phyloP scores from a whole-genome alignment of 805 yeast species.

The Pichia phayaonensis region DNA sequence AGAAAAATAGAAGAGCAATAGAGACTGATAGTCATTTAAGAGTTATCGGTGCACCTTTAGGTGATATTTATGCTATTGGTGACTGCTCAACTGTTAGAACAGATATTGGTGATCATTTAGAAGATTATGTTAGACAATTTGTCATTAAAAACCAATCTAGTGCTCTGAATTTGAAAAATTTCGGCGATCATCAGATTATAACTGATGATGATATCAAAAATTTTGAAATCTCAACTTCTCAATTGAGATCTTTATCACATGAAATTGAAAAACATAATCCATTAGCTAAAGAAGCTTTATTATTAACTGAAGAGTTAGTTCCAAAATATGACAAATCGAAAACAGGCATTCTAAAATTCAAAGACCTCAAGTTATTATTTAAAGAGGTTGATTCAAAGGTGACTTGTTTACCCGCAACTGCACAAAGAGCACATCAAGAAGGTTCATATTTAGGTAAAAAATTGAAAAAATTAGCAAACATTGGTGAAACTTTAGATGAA shows the following conservation, averaged over 20 bases:
- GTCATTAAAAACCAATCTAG: conserved; percentile 73
- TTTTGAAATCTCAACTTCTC: conserved; percentile 38
- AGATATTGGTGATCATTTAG: conserved; percentile 67
- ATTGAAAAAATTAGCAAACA: conserved; percentile 54
- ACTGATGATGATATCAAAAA: conserved; percentile 47
- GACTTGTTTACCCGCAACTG: conserved; percentile 87
- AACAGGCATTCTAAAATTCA: conserved; percentile 44
- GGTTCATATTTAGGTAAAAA: conserved; percentile 73
- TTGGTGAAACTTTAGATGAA: conserved; percentile 43
- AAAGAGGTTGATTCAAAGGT: conserved; percentile 58
- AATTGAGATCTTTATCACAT: conserved; percentile 40
- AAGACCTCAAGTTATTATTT: conserved; percentile 42
- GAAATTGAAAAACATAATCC: conserved; percentile 48
- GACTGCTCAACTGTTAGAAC: conserved; percentile 63
- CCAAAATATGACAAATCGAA: conserved; percentile 43
- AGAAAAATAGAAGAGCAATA: conserved; percentile 60
- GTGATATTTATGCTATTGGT: conserved; percentile 63
- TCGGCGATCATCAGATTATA: conserved; percentile 22
- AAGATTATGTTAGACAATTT: conserved; percentile 93
- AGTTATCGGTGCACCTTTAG: conserved; percentile 59
- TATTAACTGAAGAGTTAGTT: conserved; percentile 41
- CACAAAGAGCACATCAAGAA: conserved; percentile 95
- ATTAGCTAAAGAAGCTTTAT: conserved; percentile 48
- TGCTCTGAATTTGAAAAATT: conserved; percentile 35
- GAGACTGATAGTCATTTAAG: conserved; percentile 70